Base-by-base conservation (phyloP, 768 basidiomycete genomes). In the Trametes cingulata region DNA sequence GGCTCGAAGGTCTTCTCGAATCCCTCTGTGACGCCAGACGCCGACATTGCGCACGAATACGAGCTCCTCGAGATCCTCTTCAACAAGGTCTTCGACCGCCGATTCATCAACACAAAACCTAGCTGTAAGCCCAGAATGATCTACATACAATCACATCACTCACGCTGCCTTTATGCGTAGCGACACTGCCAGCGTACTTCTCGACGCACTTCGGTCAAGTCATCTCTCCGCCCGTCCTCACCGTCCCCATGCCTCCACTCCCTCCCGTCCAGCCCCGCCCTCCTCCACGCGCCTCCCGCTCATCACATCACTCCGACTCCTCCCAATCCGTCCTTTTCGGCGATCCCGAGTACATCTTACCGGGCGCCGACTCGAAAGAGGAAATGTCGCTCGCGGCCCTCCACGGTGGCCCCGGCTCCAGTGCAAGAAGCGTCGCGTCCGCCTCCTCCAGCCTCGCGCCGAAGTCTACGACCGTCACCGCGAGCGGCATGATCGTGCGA, bases 191-290 rank as follows among this genome's bases (percentile, higher is more conserved):
- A 2, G 83, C 79, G 35, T 83, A 88, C 69, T 84, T 90, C 68
- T 85, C 85, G 7, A 82, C 84, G 17, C 85, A 85, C 67, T 91
- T 90, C 68, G 76, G 84, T 48, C 85, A 86, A 58, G 85, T 87
- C 36, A 77, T 78, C 7, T 71, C 83, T 48, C 83, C 85, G 1
- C 87, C 87, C 39, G 77, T 84, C 37, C 69, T 87, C 20, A 80
- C 80, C 61, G 85, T 87, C 56, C 84, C 85, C 45, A 88, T 89
- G 85, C 88, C 88, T 19, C 82, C 86, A 12, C 73, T 89, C 17
- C 81, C 87, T 12, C 85, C 86, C 20, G 65, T 82, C 22, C 84
- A 78, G 57, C 81, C 86, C 20, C 73, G 64, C 63, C 77, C 54
- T 33, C 14, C 22, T 43, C 48, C 35, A 29, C 49, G 41, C 22